These are phyloP conservation scores for Aspergillus floridensis DNA, from an alignment of 2,329 filamentous ascomycete genomes.

Conservation along the genomic window DNA sequence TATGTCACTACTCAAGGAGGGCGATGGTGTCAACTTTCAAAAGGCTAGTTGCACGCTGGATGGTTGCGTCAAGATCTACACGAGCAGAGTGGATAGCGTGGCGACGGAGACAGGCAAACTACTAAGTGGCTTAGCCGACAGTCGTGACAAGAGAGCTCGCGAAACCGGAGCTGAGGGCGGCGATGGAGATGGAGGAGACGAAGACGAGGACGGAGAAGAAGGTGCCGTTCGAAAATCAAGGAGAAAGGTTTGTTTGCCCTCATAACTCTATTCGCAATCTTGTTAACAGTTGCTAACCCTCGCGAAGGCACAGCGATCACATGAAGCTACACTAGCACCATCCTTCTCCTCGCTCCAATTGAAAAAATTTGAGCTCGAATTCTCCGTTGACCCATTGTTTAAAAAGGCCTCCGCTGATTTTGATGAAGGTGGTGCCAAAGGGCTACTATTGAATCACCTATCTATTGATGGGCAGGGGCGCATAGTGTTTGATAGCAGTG, in stretches of 20 bases:
- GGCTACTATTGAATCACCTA: slow-evolving; percentile 90
- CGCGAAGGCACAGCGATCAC: slow-evolving; percentile 65
- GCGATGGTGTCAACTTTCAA: slow-evolving; percentile 96
- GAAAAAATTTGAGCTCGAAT: slow-evolving; percentile 97
- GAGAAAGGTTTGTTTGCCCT: slow-evolving; percentile 61
- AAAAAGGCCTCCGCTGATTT: slow-evolving; percentile 99
- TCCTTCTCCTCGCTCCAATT: slow-evolving; percentile 85
- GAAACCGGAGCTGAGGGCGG: slow-evolving; percentile 60
- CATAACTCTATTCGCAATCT: not conserved
- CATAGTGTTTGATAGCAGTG: slow-evolving; percentile 97
- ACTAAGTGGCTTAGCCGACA: slow-evolving; percentile 84
- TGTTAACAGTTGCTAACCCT: not conserved
- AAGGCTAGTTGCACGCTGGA: slow-evolving; percentile 97
- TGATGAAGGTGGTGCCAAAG: slow-evolving; percentile 95
- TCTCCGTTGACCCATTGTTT: slow-evolving; percentile 95
- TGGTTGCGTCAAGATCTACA: slow-evolving; percentile 99
- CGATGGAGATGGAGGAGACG: slow-evolving; percentile 58
- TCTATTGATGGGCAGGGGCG: slow-evolving; percentile 88
- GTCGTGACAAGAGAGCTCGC: slow-evolving; percentile 65
- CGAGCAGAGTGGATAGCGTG: slow-evolving; percentile 95
- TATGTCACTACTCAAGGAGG: slow-evolving; percentile 95
- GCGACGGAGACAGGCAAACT: slow-evolving; percentile 96
- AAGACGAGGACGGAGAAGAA: slow-evolving; percentile 59
- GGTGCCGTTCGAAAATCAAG: slow-evolving; percentile 53
- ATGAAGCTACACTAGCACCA: slow-evolving; percentile 87